phyloP scores from a whole-genome alignment of 331 rosid genomes.

The Acacia pycnantha region DNA sequence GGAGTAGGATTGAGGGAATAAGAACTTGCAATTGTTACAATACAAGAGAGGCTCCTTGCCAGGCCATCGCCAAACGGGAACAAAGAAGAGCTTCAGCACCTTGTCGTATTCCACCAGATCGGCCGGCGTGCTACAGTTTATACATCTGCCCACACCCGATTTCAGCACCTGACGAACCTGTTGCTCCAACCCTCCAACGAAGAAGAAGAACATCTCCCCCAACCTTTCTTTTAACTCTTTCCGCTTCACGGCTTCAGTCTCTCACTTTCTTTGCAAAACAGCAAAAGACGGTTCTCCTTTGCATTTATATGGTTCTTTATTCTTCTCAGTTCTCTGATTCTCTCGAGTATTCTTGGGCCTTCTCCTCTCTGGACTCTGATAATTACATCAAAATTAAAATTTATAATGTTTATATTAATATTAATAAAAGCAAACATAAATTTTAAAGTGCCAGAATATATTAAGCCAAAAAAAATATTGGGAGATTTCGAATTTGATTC shows the following conservation, averaged over 20 bases:
- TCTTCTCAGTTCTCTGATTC: not conserved
- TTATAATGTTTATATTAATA: too few species aligned
- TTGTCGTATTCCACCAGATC: constrained; percentile 81
- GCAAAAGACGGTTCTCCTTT: not conserved
- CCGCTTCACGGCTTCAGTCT: not conserved
- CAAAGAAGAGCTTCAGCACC: constrained; percentile 77
- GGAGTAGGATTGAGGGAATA: constrained; percentile 58
- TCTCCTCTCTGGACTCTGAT: not conserved
- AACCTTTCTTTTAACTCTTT: not conserved
- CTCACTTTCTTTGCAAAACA: not conserved
- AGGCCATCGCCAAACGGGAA: constrained; percentile 89
- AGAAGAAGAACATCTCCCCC: constrained; percentile 73
- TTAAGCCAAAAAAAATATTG: too few species aligned
- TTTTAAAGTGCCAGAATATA: too few species aligned
- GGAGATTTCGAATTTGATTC: too few species aligned
- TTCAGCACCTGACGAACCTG: constrained; percentile 70
- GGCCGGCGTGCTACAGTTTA: constrained; percentile 56
- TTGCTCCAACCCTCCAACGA: constrained; percentile 74
- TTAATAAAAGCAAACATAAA: too few species aligned
- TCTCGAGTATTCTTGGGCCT: constrained; percentile 1
- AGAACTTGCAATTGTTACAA: constrained; percentile 63
- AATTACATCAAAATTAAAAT: too few species aligned
- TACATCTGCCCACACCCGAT: constrained; percentile 69
- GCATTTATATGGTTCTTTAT: not conserved
- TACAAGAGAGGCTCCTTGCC: constrained; percentile 64